Evolutionary conservation across 2,329 filamentous ascomycete genomes (phyloP).

Genomic region (Calonectria multiphialidica): DNA sequence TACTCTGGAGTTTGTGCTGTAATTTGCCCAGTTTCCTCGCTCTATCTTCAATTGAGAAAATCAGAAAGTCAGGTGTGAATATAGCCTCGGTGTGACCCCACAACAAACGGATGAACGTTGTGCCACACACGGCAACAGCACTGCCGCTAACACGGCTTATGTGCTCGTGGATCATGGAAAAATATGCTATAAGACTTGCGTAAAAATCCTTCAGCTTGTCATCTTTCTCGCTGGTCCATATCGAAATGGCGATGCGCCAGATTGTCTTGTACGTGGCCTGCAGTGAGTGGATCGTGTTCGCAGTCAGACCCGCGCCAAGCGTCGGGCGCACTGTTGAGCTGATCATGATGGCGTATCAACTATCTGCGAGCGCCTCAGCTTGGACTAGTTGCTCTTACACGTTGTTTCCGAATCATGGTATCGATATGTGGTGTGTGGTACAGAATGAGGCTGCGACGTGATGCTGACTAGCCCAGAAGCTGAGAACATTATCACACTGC

Average conservation of each 20-base stretch:
- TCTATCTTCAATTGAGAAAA: background rate
- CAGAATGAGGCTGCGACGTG: background rate
- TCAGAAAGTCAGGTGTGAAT: no score
- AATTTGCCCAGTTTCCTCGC: background rate
- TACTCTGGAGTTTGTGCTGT: background rate
- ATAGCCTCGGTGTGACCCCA: background rate
- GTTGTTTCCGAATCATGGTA: background rate
- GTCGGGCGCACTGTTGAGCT: background rate
- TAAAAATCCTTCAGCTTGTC: background rate
- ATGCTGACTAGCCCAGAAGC: fast-evolving
- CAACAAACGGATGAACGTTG: background rate
- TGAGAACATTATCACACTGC: background rate
- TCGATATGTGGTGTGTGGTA: background rate
- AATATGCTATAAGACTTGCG: constrained; percentile 11
- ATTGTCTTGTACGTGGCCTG: constrained; percentile 4
- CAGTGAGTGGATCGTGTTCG: background rate
- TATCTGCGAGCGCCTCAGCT: background rate
- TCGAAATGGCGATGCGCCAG: background rate
- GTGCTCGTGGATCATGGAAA: background rate
- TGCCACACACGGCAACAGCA: background rate
- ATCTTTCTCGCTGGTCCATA: constrained; percentile 6
- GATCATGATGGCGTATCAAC: background rate
- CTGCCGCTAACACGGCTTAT: background rate
- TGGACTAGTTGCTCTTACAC: background rate
- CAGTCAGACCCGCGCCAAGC: background rate